Evolutionary conservation across 345 rosid genomes (phyloP).

Genomic region (Lagerstroemia speciosa): DNA sequence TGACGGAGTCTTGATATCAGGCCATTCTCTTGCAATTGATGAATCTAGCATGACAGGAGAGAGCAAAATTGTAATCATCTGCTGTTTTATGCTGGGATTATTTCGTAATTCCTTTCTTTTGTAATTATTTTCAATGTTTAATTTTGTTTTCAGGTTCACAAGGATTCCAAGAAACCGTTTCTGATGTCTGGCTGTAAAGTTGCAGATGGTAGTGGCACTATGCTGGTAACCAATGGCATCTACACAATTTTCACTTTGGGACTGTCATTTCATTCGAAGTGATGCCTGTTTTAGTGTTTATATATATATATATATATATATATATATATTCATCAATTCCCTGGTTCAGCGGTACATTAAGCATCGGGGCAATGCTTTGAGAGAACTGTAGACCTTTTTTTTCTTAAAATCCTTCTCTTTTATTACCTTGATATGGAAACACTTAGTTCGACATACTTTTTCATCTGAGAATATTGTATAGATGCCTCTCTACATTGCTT

Average conservation of each 20-base stretch:
- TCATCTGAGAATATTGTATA: neutral
- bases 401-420: neutral
- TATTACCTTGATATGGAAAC: neutral
- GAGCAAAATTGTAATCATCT: slow-evolving; percentile 67
- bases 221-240: slow-evolving; percentile 57
- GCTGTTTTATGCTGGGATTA: neutral
- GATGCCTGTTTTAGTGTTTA: too few species aligned
- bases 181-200: slow-evolving; percentile 99
- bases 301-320: too few species aligned
- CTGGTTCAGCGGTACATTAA: neutral
- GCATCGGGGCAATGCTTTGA: neutral
- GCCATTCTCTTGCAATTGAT: slow-evolving; percentile 82
- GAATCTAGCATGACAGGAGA: slow-evolving; percentile 99
- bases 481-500: neutral
- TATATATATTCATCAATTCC: neutral
- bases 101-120: slow-evolving; percentile 1
- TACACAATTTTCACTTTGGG: neutral
- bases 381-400: neutral
- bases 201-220: slow-evolving; percentile 89
- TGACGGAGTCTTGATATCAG: slow-evolving; percentile 73
- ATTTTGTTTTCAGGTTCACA: slow-evolving; percentile 51
- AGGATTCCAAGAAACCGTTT: slow-evolving; percentile 71
- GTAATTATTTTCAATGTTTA: slow-evolving; percentile 10
- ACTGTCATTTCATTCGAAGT: neutral
- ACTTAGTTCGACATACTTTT: neutral